phyloP scores from a whole-genome alignment of 495 filamentous ascomycete species.

The Neurospora sp. region DNA sequence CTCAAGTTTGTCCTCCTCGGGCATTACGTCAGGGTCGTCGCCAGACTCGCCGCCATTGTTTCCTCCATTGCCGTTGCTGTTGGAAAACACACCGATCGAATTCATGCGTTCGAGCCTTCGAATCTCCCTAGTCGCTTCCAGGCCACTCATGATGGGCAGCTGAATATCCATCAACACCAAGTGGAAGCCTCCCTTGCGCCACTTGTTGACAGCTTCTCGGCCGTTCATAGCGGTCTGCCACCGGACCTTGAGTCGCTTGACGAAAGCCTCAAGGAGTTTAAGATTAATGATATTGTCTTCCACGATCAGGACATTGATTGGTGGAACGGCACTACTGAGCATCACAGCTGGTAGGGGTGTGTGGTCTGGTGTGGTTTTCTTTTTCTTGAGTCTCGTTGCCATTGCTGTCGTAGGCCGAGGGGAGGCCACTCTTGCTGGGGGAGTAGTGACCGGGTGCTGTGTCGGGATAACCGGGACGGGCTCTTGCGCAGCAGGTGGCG shows the following conservation, averaged over 20 bases:
- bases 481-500: conserved; percentile 36
- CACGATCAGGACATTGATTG: conserved; percentile 95
- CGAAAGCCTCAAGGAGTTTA: conserved; percentile 84
- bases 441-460: conserved; percentile 22
- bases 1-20: conserved; percentile 59
- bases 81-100: conserved; percentile 74
- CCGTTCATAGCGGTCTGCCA: conserved; percentile 97
- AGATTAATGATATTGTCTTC: conserved; percentile 99
- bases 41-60: conserved; percentile 18
- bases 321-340: conserved; percentile 76
- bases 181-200: conserved; percentile 91
- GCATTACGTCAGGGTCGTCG: conserved; percentile 14
- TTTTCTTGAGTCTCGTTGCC: conserved; percentile 35
- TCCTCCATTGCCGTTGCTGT: conserved; percentile 23
- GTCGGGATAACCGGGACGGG: neutral
- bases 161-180: conserved; percentile 98
- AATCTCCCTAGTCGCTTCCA: conserved; percentile 97
- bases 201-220: conserved; percentile 82
- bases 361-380: conserved; percentile 42
- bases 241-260: conserved; percentile 93
- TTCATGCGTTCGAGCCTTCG: conserved; percentile 81
- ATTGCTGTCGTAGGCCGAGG: conserved; percentile 34
- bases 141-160: conserved; percentile 89
- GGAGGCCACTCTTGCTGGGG: conserved; percentile 52
- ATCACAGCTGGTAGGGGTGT: conserved; percentile 51